A percentile compares a stretch with the other conserved stretches of the same genome.
Conservation (phyloP, 306 rosid species). For the Fragaria iinumae region DNA sequence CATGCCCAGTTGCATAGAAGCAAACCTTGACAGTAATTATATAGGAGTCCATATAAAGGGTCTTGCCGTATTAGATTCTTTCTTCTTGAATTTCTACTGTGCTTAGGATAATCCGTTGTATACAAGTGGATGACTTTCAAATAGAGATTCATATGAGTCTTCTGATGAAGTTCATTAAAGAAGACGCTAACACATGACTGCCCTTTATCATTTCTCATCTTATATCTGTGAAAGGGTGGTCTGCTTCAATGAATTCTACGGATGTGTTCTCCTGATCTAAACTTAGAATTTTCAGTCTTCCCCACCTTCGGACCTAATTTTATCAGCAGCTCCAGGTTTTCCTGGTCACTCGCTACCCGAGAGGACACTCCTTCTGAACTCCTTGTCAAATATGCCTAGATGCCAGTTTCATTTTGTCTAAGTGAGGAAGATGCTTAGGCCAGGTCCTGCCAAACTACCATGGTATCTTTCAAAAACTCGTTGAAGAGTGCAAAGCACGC, state of each 20-base stretch:
- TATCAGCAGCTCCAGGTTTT: neutral
- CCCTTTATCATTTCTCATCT: too few species aligned
- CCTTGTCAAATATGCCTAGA: neutral
- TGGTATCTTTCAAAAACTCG: neutral
- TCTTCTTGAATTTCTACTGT: neutral
- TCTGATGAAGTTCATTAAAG: too few species aligned
- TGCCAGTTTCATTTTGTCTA: neutral
- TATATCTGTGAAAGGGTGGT: neutral
- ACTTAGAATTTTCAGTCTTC: neutral
- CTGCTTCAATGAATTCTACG: neutral
- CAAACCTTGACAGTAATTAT: neutral
- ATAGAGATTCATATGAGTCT: neutral
- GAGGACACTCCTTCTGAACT: neutral
- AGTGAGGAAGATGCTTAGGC: neutral
- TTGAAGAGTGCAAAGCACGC: neutral
- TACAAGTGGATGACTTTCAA: neutral
- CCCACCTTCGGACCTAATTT: neutral
- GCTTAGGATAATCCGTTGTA: neutral
- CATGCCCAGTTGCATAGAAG: neutral
- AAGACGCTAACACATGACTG: neutral
- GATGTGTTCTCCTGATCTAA: neutral
- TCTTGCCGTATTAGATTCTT: neutral
- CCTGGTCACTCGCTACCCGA: neutral
- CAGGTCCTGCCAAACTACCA: conserved; percentile 1
- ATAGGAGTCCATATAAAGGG: neutral